Evolutionary conservation across 2,329 filamentous ascomycete species (phyloP).

Genomic region (Pseudocercospora vitis): DNA sequence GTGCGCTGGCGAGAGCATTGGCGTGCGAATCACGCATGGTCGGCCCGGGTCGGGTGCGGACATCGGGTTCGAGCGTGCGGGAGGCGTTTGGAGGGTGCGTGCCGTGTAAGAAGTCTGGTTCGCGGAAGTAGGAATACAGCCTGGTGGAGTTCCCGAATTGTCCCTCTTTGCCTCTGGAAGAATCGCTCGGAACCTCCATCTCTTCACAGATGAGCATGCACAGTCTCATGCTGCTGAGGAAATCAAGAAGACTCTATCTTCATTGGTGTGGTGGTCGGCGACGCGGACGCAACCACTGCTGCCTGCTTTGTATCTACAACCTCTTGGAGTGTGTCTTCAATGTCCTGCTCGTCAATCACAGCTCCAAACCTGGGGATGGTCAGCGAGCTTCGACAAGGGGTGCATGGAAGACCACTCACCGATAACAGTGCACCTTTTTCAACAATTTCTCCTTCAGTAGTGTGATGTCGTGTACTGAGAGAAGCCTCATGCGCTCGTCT

Average conservation of each 20-base stretch:
- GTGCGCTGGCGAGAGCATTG: too few relatives aligned
- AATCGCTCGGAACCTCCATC: too few relatives aligned
- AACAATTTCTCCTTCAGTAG: slow-evolving; percentile 21
- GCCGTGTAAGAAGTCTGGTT: too few relatives aligned
- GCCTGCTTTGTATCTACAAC: slow-evolving; percentile 21
- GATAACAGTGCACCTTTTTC: slow-evolving; percentile 26
- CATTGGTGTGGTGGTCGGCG: background rate
- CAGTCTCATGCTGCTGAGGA: background rate
- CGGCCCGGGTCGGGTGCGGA: too few relatives aligned
- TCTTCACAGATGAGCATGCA: too few relatives aligned
- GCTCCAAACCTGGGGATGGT: slow-evolving; percentile 22
- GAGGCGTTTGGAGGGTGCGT: too few relatives aligned
- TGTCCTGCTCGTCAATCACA: slow-evolving; percentile 24
- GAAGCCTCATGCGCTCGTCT: slow-evolving; percentile 16
- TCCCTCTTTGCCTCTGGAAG: too few relatives aligned
- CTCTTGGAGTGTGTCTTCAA: slow-evolving; percentile 19
- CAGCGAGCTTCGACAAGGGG: background rate
- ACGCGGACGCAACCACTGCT: slow-evolving; percentile 6
- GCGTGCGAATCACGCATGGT: too few relatives aligned
- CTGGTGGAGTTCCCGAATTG: too few relatives aligned
- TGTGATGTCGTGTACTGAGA: slow-evolving; percentile 22
- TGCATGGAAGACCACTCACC: slow-evolving; percentile 12
- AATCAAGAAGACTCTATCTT: slow-evolving; percentile 5
- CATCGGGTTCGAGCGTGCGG: too few relatives aligned
- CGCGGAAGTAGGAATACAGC: too few relatives aligned